A percentile compares a stretch with the other conserved stretches of the same genome.
Evolutionary conservation across 345 rosid species (phyloP).

Genomic region (Citrus hindsii): DNA sequence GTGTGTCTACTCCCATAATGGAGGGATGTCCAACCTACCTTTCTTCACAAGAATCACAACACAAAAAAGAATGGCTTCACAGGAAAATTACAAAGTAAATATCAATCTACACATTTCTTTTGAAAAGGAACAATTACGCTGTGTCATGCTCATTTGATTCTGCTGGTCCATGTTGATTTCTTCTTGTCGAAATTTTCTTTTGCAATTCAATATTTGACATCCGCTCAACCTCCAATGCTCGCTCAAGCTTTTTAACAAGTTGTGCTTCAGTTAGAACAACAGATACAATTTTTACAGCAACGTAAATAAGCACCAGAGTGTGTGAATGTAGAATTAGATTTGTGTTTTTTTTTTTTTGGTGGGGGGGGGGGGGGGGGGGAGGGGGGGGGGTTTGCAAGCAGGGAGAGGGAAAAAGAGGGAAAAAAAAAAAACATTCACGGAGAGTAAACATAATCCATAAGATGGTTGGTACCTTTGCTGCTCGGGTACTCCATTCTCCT

Average conservation of each 20-base stretch:
- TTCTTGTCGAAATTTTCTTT: constrained; percentile 44
- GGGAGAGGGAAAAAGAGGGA: not conserved
- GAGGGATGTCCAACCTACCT: not conserved
- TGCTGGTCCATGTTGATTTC: constrained; percentile 24
- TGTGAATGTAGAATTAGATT: not conserved
- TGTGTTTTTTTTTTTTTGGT: too few relatives aligned
- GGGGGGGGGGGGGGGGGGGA: not conserved
- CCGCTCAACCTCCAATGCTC: constrained; percentile 83
- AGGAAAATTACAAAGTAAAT: not conserved
- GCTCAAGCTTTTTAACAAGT: constrained; percentile 52
- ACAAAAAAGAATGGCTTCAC: not conserved
- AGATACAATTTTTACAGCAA: not conserved
- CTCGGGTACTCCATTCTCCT: constrained; percentile 88
- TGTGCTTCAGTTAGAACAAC: not conserved
- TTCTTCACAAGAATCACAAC: not conserved
- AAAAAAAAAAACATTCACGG: not conserved
- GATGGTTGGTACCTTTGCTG: constrained; percentile 71
- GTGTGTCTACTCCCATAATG: not conserved
- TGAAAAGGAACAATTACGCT: constrained; percentile 1
- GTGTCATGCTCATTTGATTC: constrained; percentile 29
- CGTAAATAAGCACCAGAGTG: not conserved
- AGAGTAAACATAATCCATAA: not conserved
- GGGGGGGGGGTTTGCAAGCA: too few relatives aligned
- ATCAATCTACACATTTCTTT: not conserved
- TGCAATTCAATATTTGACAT: constrained; percentile 80